Conservation (phyloP, 495 filamentous ascomycete genomes). For the Elaphomyces granulatus region DNA sequence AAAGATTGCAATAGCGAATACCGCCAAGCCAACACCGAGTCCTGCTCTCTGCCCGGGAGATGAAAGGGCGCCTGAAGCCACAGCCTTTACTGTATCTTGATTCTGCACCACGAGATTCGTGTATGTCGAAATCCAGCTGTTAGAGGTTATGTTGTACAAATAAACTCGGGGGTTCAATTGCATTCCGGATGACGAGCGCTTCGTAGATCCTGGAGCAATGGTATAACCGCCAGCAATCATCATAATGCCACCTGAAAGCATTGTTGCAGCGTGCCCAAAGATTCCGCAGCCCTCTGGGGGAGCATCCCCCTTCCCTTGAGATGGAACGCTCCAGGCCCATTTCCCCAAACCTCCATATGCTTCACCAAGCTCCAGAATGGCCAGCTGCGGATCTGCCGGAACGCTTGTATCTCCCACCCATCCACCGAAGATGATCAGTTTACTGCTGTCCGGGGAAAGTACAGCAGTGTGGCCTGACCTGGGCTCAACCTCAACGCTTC, state of each 20-base stretch:
- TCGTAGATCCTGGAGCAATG: slow-evolving; percentile 35
- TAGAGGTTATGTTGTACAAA: slow-evolving; percentile 69
- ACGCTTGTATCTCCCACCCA: slow-evolving; percentile 73
- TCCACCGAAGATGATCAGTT: slow-evolving; percentile 66
- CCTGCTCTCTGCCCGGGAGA: slow-evolving; percentile 41
- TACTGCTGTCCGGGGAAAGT: slow-evolving; percentile 58
- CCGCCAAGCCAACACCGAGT: slow-evolving; percentile 56
- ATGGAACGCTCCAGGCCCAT: slow-evolving; percentile 64
- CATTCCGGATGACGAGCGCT: slow-evolving; percentile 20
- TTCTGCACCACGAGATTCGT: slow-evolving; percentile 32
- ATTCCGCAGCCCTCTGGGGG: slow-evolving; percentile 43
- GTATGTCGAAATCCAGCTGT: slow-evolving; percentile 56
- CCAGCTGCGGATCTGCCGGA: slow-evolving; percentile 67
- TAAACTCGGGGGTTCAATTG: slow-evolving; percentile 33
- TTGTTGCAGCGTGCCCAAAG: slow-evolving; percentile 71
- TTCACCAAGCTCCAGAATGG: slow-evolving; percentile 53
- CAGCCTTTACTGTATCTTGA: background rate
- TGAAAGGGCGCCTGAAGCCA: slow-evolving; percentile 2
- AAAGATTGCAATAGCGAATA: slow-evolving; percentile 34
- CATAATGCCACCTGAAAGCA: slow-evolving; percentile 80
- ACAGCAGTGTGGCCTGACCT: slow-evolving; percentile 79
- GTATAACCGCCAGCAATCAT: slow-evolving; percentile 73
- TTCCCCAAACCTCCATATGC: slow-evolving; percentile 50
- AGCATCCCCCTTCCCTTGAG: slow-evolving; percentile 18
- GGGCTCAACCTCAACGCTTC: slow-evolving; percentile 44